Conservation (phyloP, 192 early-diverging fungal genomes). For the Entomortierella chlamydospora region DNA sequence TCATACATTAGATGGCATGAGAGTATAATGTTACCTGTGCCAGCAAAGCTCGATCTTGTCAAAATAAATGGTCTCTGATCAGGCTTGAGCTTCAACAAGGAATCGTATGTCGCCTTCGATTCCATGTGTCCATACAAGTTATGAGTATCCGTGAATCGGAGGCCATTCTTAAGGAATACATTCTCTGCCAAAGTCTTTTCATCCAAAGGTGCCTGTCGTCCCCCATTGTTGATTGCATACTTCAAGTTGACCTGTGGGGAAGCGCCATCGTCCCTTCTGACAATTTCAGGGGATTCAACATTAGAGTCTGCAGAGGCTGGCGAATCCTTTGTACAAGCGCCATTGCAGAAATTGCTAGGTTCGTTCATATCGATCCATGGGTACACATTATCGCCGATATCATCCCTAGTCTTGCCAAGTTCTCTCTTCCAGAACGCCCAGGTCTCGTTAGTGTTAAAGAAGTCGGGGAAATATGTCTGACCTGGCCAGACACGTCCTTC, state of each 20-base stretch:
- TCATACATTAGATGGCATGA: too few relatives aligned
- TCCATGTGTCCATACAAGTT: slow-evolving; percentile 76
- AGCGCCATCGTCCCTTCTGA: slow-evolving; percentile 24
- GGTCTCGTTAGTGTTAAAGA: slow-evolving; percentile 62
- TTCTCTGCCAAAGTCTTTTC: slow-evolving; percentile 38
- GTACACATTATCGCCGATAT: slow-evolving; percentile 62
- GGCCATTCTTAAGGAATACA: slow-evolving; percentile 60
- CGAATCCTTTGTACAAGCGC: slow-evolving; percentile 54
- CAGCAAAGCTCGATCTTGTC: slow-evolving; percentile 72
- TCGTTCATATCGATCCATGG: slow-evolving; percentile 85
- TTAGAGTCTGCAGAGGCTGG: neutral
- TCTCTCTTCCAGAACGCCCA: slow-evolving; percentile 40
- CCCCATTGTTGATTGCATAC: slow-evolving; percentile 52
- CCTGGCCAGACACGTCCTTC: slow-evolving; percentile 74
- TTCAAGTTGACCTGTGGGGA: slow-evolving; percentile 45
- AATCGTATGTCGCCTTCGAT: slow-evolving; percentile 58
- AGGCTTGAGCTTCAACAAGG: slow-evolving; percentile 53
- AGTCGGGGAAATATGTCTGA: slow-evolving; percentile 75
- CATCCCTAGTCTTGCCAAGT: slow-evolving; percentile 60
- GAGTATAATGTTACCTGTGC: slow-evolving; percentile 58
- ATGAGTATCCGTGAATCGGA: slow-evolving; percentile 65
- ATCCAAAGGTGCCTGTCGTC: slow-evolving; percentile 32
- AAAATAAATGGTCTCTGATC: slow-evolving; percentile 70
- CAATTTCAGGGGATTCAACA: slow-evolving; percentile 25
- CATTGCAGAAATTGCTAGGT: slow-evolving; percentile 72